phyloP scores from a whole-genome alignment of 2,329 filamentous ascomycete genomes.

The Blastomyces parvus region DNA sequence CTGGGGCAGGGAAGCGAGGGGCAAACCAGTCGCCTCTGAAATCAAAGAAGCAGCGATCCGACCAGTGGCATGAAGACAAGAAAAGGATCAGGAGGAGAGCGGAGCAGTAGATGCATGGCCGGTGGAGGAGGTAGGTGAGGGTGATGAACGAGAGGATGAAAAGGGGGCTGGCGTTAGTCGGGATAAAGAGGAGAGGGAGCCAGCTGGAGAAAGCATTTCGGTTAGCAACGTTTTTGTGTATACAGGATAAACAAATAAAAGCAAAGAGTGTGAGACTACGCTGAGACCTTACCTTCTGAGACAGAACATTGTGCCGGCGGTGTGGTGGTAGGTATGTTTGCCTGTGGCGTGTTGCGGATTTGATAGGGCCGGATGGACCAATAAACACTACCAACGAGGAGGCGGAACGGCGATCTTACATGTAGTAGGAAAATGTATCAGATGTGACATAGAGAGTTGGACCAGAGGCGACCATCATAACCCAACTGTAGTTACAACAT shows the following conservation, averaged over 20 bases:
- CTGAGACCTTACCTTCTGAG: slow-evolving; percentile 46
- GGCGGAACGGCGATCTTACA: not conserved
- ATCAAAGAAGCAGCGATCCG: slow-evolving; percentile 86
- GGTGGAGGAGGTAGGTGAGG: slow-evolving; percentile 91
- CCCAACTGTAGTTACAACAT: not conserved
- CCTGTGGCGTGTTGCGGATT: slow-evolving; percentile 1
- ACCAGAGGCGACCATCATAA: not conserved
- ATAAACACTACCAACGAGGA: not conserved
- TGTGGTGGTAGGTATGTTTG: not conserved
- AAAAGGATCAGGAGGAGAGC: slow-evolving; percentile 92
- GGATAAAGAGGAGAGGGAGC: slow-evolving; percentile 80
- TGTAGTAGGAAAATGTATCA: not conserved
- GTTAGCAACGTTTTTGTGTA: slow-evolving; percentile 7
- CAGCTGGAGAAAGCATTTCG: slow-evolving; percentile 45
- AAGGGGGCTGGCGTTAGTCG: slow-evolving; percentile 72
- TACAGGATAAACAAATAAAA: not conserved
- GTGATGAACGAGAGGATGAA: slow-evolving; percentile 85
- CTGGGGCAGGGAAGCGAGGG: slow-evolving; percentile 47
- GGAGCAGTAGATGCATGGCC: slow-evolving; percentile 96
- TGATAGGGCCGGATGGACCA: not conserved
- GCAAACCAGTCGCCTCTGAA: slow-evolving; percentile 88
- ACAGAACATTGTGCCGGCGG: slow-evolving; percentile 46
- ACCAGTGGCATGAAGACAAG: slow-evolving; percentile 82
- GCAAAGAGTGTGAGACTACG: not conserved
- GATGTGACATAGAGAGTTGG: not conserved